Conservation (phyloP, 2,329 filamentous ascomycete genomes). For the Endoconidiophora polonica region DNA sequence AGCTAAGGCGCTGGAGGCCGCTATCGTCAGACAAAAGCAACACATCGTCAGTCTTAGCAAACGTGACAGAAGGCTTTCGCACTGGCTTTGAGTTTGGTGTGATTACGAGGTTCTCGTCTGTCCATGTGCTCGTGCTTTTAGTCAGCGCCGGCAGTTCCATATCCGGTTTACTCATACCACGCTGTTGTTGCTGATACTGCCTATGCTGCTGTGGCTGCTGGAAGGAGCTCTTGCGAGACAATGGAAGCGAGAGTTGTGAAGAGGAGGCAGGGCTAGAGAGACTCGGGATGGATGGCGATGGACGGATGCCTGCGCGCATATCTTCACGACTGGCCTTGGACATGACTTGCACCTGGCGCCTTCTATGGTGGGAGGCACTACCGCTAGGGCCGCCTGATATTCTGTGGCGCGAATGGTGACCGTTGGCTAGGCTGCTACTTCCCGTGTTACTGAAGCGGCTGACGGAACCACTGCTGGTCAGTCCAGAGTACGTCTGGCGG, state of each 20-base stretch:
- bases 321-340: conserved; percentile 11
- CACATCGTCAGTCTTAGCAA: conserved; percentile 11
- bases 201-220: neutral
- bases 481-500: conserved; percentile 6
- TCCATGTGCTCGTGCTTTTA: conserved; percentile 6
- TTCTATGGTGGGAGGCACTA: neutral
- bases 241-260: neutral
- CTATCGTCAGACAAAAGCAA: conserved; percentile 11
- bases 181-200: too few relatives aligned
- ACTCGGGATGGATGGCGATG: neutral
- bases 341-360: conserved; percentile 7
- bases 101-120: conserved; percentile 1
- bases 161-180: neutral
- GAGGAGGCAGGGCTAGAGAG: neutral
- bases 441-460: conserved; percentile 1
- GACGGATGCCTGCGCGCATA: conserved; percentile 4
- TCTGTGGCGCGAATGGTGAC: neutral
- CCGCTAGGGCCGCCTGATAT: neutral
- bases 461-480: conserved; percentile 8
- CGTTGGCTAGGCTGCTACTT: neutral
- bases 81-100: conserved; percentile 1
- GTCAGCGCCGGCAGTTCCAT: conserved; percentile 3
- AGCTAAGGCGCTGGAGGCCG: conserved; percentile 7
- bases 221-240: conserved; percentile 2
- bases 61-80: conserved; percentile 11